Conservation (phyloP, 2,329 filamentous ascomycete genomes). For the Colletotrichum scovillei region DNA sequence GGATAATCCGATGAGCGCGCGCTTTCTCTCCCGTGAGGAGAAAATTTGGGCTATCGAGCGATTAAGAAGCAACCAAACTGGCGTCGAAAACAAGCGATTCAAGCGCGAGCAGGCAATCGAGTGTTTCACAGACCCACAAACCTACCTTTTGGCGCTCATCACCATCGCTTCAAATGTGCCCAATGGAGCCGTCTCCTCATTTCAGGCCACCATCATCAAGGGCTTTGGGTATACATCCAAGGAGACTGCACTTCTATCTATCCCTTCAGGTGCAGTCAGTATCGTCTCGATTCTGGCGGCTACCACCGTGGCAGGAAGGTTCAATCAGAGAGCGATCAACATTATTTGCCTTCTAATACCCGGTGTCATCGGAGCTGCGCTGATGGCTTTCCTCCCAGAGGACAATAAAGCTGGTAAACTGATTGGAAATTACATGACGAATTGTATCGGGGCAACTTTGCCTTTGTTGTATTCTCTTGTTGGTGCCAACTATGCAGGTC, state of each 20-base stretch:
- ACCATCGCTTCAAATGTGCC: constrained; percentile 72
- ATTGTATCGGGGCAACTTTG: constrained; percentile 74
- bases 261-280: constrained; percentile 74
- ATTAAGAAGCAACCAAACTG: constrained; percentile 79
- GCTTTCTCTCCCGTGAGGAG: constrained; percentile 70
- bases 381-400: constrained; percentile 66
- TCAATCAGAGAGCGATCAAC: constrained; percentile 62
- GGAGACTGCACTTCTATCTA: constrained; percentile 70
- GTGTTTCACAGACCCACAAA: constrained; percentile 59
- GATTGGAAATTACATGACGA: constrained; percentile 72
- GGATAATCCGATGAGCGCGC: constrained; percentile 67
- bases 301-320: constrained; percentile 68
- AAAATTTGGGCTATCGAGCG: constrained; percentile 77
- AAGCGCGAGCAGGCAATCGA: constrained; percentile 74
- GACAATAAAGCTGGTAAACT: constrained; percentile 60
- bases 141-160: constrained; percentile 70
- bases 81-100: constrained; percentile 78
- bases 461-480: constrained; percentile 76
- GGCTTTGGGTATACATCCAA: constrained; percentile 71
- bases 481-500: constrained; percentile 75
- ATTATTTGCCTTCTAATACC: constrained; percentile 36
- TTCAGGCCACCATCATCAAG: constrained; percentile 72
- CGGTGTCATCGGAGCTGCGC: constrained; percentile 60
- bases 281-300: constrained; percentile 67
- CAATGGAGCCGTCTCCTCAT: constrained; percentile 72